Percentiles rank a stretch among this genome's conserved stretches.
Evolutionary conservation across 768 basidiomycete genomes (phyloP).

Genomic region (Antrodiella citrinella): DNA sequence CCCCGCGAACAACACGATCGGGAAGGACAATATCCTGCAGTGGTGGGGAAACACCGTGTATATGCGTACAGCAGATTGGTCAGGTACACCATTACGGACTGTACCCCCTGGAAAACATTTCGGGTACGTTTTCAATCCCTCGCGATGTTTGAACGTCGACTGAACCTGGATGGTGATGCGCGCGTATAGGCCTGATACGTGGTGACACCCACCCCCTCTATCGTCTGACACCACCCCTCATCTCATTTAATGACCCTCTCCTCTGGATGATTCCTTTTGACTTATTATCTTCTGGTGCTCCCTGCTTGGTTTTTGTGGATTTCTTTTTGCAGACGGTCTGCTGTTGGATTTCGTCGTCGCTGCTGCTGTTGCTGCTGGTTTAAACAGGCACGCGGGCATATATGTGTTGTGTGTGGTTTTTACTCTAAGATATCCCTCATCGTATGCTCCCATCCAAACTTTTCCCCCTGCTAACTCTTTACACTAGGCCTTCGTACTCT

Average conservation of each 20-base stretch:
- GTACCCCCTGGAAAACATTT: constrained; percentile 18
- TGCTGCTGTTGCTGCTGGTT: neutral
- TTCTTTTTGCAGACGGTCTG: neutral
- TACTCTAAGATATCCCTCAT: neutral
- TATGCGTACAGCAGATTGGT: constrained; percentile 24
- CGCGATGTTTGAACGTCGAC: too few species aligned
- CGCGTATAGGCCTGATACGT: neutral
- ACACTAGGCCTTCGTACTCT: neutral
- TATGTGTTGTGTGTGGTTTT: neutral
- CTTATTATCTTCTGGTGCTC: too few species aligned
- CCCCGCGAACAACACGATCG: constrained; percentile 25
- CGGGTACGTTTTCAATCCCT: constrained; percentile 14
- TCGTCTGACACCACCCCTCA: too few species aligned
- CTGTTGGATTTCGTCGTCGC: neutral
- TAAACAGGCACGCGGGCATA: neutral
- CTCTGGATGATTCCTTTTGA: too few species aligned
- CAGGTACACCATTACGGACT: constrained; percentile 15
- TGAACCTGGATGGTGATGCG: too few species aligned
- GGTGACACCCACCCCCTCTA: neutral
- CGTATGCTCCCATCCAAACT: too few species aligned
- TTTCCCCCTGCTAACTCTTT: neutral
- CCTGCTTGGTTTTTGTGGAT: too few species aligned
- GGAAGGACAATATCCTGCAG: constrained; percentile 22
- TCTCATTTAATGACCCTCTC: too few species aligned
- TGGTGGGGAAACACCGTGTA: constrained; percentile 34